phyloP scores from a whole-genome alignment of 2,329 filamentous ascomycete species.

The Claviceps cyperi region DNA sequence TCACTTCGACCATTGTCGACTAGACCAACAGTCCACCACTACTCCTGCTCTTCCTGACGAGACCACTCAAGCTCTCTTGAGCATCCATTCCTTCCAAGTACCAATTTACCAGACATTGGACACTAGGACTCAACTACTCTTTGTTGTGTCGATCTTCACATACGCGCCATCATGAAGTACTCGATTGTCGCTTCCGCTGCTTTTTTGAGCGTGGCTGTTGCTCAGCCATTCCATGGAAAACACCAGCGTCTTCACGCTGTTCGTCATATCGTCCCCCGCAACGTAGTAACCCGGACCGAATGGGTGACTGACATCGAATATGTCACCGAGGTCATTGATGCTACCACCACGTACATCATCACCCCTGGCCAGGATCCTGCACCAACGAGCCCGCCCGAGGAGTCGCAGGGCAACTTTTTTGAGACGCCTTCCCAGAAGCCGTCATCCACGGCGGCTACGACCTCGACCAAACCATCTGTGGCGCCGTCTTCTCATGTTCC shows the following conservation, averaged over 20 bases:
- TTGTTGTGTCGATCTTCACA: neutral
- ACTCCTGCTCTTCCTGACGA: neutral
- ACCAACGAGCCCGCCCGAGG: constrained; percentile 10
- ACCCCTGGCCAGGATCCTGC: constrained; percentile 18
- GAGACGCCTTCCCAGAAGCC: constrained; percentile 10
- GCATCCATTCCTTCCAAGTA: constrained; percentile 2
- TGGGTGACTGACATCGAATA: constrained; percentile 35
- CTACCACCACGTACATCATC: constrained; percentile 32
- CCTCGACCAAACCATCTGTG: neutral
- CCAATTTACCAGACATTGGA: constrained; percentile 3
- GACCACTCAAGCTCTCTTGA: constrained; percentile 1
- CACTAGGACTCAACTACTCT: neutral
- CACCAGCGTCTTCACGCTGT: constrained; percentile 21
- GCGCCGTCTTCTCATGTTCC: constrained; percentile 10
- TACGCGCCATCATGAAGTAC: constrained; percentile 25
- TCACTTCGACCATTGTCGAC: constrained; percentile 1
- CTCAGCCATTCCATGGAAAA: constrained; percentile 32
- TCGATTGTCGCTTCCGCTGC: constrained; percentile 16
- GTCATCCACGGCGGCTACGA: constrained; percentile 8
- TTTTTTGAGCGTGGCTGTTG: constrained; percentile 28
- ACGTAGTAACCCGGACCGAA: constrained; percentile 32
- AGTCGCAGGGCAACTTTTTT: constrained; percentile 16
- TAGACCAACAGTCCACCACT: neutral
- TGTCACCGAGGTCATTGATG: constrained; percentile 34
- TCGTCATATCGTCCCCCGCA: constrained; percentile 15